Evolutionary conservation across 805 yeast species (phyloP).

Genomic region (Suhomyces pyralidae): DNA sequence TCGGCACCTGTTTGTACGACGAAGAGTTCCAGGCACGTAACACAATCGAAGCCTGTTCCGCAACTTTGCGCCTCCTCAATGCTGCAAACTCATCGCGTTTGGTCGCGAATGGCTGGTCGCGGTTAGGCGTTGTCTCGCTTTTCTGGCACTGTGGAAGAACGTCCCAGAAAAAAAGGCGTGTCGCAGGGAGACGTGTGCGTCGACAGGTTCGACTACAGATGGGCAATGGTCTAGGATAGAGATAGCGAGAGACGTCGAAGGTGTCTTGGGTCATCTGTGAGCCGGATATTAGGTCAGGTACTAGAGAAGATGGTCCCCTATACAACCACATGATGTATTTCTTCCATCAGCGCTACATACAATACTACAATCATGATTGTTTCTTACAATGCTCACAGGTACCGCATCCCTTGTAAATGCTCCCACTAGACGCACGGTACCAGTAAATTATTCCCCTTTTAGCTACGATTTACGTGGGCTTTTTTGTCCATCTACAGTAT

Average conservation of each 20-base stretch:
- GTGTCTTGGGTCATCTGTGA: neutral
- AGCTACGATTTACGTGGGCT: neutral
- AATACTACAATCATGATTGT: neutral
- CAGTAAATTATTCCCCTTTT: neutral
- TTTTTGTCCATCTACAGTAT: neutral
- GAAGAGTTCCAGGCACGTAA: neutral
- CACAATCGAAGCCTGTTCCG: neutral
- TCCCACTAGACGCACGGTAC: neutral
- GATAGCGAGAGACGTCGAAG: neutral
- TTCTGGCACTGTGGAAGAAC: neutral
- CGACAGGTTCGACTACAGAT: neutral
- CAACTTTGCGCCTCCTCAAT: neutral
- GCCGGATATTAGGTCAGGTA: neutral
- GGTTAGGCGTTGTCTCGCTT: neutral
- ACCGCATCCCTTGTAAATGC: neutral
- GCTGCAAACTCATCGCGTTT: neutral
- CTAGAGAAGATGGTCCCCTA: neutral
- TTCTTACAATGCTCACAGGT: neutral
- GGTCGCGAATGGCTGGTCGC: conserved; percentile 2
- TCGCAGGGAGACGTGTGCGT: conserved; percentile 1
- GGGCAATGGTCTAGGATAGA: neutral
- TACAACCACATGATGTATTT: neutral
- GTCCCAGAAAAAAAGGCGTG: conserved; percentile 1
- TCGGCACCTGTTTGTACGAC: neutral
- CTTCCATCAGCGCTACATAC: neutral